Base-by-base conservation (phyloP, 345 rosid genomes). In the Lagerstroemia speciosa region DNA sequence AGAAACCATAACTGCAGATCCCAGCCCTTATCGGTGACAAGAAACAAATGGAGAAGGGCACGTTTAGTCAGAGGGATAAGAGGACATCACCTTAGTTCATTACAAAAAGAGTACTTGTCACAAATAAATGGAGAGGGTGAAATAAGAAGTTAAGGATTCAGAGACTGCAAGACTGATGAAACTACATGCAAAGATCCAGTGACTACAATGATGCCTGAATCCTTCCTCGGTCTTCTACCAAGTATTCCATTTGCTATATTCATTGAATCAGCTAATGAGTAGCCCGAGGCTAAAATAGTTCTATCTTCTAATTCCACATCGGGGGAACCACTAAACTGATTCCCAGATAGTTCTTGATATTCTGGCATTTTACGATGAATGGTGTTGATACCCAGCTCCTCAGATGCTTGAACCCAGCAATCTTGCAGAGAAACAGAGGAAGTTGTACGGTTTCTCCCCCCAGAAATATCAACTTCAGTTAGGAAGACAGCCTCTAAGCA, bases 401-500 rank as follows among this genome's bases (percentile, higher is more conserved):
- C 62, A 16, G 84, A 78, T 68, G 89, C 96, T 75, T 77, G 87
- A 70, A 82, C 67, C 97, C 99, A 89, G 75, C 70, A 67, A 62
- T 89, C 90, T 67, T 80, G 80, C 76, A 91, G 74, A 69, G 74
- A 70, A 15, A 82, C 43, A 29, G 84, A 81, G 1, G 84, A 30
- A 26, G 93, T 85, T 48, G 89, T 83, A 73, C 97, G 88, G 67
- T 80, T 77, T 67, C 78, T 82, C 40, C 80, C 87, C 72, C 96
- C 96, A 3, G 85, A 91, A 31, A 94, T 86, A 45, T 84, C 80
- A 27, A 81, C 83, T 80, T 94, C 97, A 33, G 95, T 91, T 65
- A 89, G 41, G 70, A 85, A 43, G 60, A 84, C 89, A 7, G 83
- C 91, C 70, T 84, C 92, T 72, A 88, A 60, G 72, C 73, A 79